These are phyloP conservation scores for Tolypocladium inflatum DNA, from an alignment of 2,329 filamentous ascomycete genomes.

Conservation along the genomic window DNA sequence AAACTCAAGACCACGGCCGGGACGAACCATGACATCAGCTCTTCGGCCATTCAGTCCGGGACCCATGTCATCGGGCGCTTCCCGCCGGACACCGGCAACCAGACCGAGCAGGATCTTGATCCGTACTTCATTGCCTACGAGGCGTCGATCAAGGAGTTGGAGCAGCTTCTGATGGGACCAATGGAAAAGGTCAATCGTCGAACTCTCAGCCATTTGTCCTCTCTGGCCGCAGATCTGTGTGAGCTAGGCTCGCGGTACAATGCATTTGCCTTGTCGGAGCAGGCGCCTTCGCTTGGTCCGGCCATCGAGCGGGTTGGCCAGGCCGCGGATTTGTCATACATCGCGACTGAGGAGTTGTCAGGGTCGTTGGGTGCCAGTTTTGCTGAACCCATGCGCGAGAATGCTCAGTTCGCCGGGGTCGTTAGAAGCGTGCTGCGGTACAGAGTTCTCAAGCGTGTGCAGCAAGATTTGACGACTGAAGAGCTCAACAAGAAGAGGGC, in stretches of 20 bases:
- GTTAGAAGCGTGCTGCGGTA: constrained; percentile 85
- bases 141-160: constrained; percentile 81
- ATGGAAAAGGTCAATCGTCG: constrained; percentile 96
- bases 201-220: constrained; percentile 75
- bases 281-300: constrained; percentile 75
- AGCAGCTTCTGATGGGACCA: constrained; percentile 76
- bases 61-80: constrained; percentile 67
- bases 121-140: constrained; percentile 96
- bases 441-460: constrained; percentile 83
- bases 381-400: constrained; percentile 95
- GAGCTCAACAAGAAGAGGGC: constrained; percentile 80
- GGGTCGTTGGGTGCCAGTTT: constrained; percentile 85
- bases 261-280: constrained; percentile 90
- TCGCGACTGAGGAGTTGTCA: constrained; percentile 87
- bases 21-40: constrained; percentile 20
- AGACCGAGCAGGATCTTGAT: constrained; percentile 85
- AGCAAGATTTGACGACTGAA: constrained; percentile 94
- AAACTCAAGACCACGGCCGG: constrained; percentile 60
- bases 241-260: constrained; percentile 96
- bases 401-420: constrained; percentile 91
- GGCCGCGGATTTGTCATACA: constrained; percentile 90
- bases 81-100: constrained; percentile 63
- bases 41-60: constrained; percentile 28
- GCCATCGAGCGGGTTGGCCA: constrained; percentile 93
- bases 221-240: constrained; percentile 76